phyloP scores from a whole-genome alignment of 257 asterid genomes.

The Cruciata laevipes region DNA sequence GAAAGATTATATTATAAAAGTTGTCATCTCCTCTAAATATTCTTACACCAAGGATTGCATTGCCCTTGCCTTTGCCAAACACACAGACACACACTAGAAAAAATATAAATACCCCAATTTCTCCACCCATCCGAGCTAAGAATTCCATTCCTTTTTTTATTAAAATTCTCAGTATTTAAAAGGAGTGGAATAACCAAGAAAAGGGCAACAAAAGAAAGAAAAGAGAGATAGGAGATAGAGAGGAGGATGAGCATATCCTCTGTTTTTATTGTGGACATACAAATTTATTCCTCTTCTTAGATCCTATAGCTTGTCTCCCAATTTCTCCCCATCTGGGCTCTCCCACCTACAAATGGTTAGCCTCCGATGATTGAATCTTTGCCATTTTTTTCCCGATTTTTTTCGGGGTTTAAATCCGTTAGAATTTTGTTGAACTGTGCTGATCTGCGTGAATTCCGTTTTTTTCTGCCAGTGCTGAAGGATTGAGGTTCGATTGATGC shows the following conservation, averaged over 20 bases:
- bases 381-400: background rate
- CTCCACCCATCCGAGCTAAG: slow-evolving; percentile 33
- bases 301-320: slow-evolving; percentile 54
- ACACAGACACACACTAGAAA: slow-evolving; percentile 16
- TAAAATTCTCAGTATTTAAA: slow-evolving; percentile 15
- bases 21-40: slow-evolving; percentile 45
- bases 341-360: slow-evolving; percentile 32
- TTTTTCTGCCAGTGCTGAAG: slow-evolving; percentile 23
- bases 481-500: slow-evolving; percentile 48
- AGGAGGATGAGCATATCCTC: slow-evolving; percentile 60
- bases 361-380: slow-evolving; percentile 13
- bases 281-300: slow-evolving; percentile 50
- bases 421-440: slow-evolving; percentile 14
- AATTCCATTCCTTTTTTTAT: slow-evolving; percentile 43
- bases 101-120: slow-evolving; percentile 25
- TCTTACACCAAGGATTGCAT: slow-evolving; percentile 46
- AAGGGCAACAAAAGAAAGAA: slow-evolving; percentile 23
- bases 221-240: slow-evolving; percentile 35
- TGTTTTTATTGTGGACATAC: slow-evolving; percentile 40
- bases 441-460: slow-evolving; percentile 49
- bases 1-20: background rate
- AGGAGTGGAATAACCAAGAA: slow-evolving; percentile 57
- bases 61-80: slow-evolving; percentile 9
- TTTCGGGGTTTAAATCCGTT: slow-evolving; percentile 13
- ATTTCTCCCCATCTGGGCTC: slow-evolving; percentile 27